Evolutionary conservation across 306 rosid genomes (phyloP).

Genomic region (Myrica gale): DNA sequence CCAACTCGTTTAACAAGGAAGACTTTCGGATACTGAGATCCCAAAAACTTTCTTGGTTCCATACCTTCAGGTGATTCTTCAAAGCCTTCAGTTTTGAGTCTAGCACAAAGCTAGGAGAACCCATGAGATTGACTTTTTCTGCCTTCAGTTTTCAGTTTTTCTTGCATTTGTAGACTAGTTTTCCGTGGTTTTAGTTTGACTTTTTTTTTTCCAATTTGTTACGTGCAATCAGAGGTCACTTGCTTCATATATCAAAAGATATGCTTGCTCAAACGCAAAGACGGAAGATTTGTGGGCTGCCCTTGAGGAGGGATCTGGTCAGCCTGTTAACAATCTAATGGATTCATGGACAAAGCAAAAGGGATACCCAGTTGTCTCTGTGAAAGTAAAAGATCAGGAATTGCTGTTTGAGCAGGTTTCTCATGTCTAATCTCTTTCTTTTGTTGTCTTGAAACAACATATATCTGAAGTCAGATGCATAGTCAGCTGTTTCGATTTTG

Average conservation of each 20-base stretch:
- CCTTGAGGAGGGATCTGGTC: constrained; percentile 91
- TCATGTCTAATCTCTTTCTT: constrained; percentile 23
- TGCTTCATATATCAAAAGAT: constrained; percentile 76
- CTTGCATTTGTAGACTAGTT: neutral
- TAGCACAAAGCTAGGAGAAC: too few relatives aligned
- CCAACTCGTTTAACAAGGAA: too few relatives aligned
- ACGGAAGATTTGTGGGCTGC: constrained; percentile 95
- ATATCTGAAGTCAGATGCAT: neutral
- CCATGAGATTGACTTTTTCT: too few relatives aligned
- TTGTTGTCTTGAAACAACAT: constrained; percentile 1
- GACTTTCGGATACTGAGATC: too few relatives aligned
- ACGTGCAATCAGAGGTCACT: constrained; percentile 68
- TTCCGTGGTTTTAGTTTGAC: neutral
- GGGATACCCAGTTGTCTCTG: constrained; percentile 87
- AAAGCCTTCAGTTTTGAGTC: too few relatives aligned
- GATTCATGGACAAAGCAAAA: constrained; percentile 90
- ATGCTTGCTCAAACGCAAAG: constrained; percentile 78
- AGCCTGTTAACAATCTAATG: constrained; percentile 87
- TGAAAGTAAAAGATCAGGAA: constrained; percentile 53
- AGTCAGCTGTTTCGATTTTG: neutral
- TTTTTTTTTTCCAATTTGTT: constrained; percentile 14
- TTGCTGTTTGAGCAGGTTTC: constrained; percentile 85
- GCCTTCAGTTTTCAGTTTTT: too few relatives aligned
- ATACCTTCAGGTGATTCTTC: too few relatives aligned
- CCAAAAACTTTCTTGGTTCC: too few relatives aligned